Evolutionary conservation across 1,139 yeast species (phyloP), one percentile per base, ranked within the genome.

Genomic region (Wickerhamomyces sp.): DNA sequence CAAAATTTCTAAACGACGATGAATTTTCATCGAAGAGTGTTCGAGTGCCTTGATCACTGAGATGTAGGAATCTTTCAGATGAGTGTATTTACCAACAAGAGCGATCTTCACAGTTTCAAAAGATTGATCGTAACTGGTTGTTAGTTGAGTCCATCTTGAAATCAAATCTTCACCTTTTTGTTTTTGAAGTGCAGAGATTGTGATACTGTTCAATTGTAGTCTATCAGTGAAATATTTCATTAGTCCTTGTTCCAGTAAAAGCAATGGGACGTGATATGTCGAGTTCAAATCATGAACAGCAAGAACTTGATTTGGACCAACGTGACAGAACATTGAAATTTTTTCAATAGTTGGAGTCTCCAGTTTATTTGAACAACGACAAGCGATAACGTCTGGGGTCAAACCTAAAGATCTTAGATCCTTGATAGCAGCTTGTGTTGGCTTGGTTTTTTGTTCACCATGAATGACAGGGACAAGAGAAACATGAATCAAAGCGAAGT

Each of bases 281-380:
- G 96, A 86, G 67, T 86, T 86, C 52, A 91, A 95, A 62, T 93
- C 98, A 58, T 89, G 95, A 40, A 91, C 96, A 34, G 95, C 96
- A 52, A 93, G 75, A 35, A 91, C 98, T 66, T 93, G 98, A 40
- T 89, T 88, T 17, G 95, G 88, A 17, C 96, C 97, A 50, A 91
- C 98, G 58, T 93, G 98, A 64, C 98, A 91, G 67, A 91, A 91
- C 98, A 93, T 91, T 42, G 96, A 93, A 57, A 91, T 91, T 66
- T 91, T 91, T 46, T 85, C 93, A 57, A 83, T 86, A 24, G 96
- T 88, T 46, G 89, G 77, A 38, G 66, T 67, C 54, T 85, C 95
- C 54, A 91, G 74, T 55, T 75, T 75, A 51, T 84, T 85, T 41
- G 87, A 75, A 69, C 98, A 91, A 70, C 99, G 80, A 69, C 97